Evolutionary conservation across 352 stramenopile species (phyloP), one percentile per base, ranked within the genome.

Genomic region (Pilasporangium apinafurcum): DNA sequence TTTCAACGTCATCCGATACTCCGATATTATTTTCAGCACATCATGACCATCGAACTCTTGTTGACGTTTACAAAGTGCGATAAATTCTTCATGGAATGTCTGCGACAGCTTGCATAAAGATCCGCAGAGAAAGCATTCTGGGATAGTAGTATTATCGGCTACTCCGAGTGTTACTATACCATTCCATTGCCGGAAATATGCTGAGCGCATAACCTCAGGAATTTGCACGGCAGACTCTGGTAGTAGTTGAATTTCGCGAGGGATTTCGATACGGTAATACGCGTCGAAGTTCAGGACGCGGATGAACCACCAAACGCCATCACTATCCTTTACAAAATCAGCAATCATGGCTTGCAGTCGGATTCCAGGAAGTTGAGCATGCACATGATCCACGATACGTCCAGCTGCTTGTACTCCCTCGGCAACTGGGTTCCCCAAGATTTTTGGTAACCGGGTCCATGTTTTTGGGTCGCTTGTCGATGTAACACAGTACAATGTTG

Each of bases 1-100:
- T 7, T 84, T 89, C 36, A 86, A 45, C 8, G 75, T 91, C 78
- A 92, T 86, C 20, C 73, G 59, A 35, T 84, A 88, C 40, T 79
- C 68, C 0, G 66, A 48, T 12, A 75, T 28, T 18, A 56, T 52
- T 10, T 61, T 53, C 18, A 70, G 47, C 18, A 82, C 29, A 10
- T 68, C 53, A 14, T 53, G 40, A 0, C 37, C 53, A 14, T 52
- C 61, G 8, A 60, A 42, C 13, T 20, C 8, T 21, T 17, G 4
- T n/a, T 45, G 40, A 53, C 28, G 36, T 8, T 17, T 6, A 17
- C 13, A 4, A n/a, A 86, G 51, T 9, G 46, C 37, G 0, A 69
- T 22, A 1, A 87, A 17, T 8, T 90, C 74, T 8, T 54, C 35
- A 13, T 60, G 49, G 25, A 82, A 60, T n/a, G 36, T 37, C 22